Conservation (phyloP, 1,284 basidiomycete genomes). For the Ceratobasidium sp. region DNA sequence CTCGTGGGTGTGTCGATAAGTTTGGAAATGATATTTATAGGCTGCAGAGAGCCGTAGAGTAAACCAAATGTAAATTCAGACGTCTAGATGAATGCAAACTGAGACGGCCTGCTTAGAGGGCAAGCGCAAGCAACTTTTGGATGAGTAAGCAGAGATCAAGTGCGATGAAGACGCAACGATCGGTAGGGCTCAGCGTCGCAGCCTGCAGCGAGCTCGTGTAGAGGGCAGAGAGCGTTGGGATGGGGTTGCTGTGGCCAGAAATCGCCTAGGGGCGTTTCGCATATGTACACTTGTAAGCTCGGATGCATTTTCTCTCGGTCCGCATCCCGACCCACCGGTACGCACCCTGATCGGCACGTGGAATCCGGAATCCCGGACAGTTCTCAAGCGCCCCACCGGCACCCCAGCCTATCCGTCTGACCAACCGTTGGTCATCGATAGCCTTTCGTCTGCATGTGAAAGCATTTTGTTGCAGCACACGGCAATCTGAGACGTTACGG, state of each 20-base stretch:
- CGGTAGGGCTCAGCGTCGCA: slow-evolving; percentile 3
- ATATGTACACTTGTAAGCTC: slow-evolving; percentile 27
- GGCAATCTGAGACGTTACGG: slow-evolving; percentile 12
- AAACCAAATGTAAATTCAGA: not conserved
- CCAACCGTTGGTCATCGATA: not conserved
- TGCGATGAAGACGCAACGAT: slow-evolving; percentile 5
- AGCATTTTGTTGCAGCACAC: too few species aligned
- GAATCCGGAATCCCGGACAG: not conserved
- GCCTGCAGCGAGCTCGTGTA: slow-evolving; percentile 16
- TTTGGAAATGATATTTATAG: not conserved
- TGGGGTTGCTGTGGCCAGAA: slow-evolving; percentile 22
- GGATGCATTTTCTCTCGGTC: slow-evolving; percentile 31
- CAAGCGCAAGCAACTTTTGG: not conserved
- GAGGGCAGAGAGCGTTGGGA: slow-evolving; percentile 18
- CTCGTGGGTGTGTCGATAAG: not conserved
- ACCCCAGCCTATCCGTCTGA: not conserved
- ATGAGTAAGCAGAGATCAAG: slow-evolving; percentile 31
- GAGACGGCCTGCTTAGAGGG: not conserved
- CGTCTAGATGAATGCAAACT: not conserved
- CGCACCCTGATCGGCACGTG: slow-evolving; percentile 16
- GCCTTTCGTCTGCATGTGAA: slow-evolving; percentile 19
- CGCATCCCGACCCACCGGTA: not conserved
- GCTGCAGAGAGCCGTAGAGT: too few species aligned
- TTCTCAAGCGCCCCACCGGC: not conserved
- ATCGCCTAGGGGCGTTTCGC: slow-evolving; percentile 35